Conservation (phyloP, 768 basidiomycete genomes). For the Nidularia pulvinata region DNA sequence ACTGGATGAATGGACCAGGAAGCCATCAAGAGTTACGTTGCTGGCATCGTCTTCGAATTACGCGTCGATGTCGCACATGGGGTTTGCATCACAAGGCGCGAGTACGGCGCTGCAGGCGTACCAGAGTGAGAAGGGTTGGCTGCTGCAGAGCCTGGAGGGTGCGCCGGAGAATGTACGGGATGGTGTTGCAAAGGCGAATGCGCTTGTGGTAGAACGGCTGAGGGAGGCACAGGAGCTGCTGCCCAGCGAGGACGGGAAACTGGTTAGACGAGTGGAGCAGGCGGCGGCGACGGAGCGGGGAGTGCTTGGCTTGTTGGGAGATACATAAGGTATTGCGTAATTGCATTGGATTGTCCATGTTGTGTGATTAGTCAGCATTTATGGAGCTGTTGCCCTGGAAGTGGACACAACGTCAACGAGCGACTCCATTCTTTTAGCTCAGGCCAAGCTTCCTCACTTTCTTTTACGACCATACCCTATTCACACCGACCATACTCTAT, state of each 20-base stretch:
- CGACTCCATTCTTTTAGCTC: background rate
- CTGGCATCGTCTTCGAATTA: background rate
- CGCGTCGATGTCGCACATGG: background rate
- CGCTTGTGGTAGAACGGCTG: conserved; percentile 50
- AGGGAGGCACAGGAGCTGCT: conserved; percentile 48
- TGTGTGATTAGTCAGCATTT: no score
- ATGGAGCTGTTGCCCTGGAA: no score
- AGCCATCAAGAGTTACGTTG: conserved; percentile 12
- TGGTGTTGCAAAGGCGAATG: conserved; percentile 44
- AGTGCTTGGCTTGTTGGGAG: conserved; percentile 45
- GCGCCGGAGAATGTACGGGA: conserved; percentile 6
- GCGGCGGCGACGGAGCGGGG: conserved; percentile 26
- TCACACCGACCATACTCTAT: conserved; percentile 5
- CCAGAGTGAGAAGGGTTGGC: conserved; percentile 31
- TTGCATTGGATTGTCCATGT: background rate
- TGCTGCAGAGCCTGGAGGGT: conserved; percentile 32
- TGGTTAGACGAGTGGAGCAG: conserved; percentile 8
- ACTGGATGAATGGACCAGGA: conserved; percentile 50
- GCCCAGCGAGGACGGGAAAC: conserved; percentile 31
- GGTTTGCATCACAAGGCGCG: background rate
- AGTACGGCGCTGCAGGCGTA: conserved; percentile 28
- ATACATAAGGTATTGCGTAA: conserved; percentile 25
- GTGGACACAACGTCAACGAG: background rate
- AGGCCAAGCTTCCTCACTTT: conserved; percentile 2
- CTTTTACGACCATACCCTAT: no score